phyloP scores from a whole-genome alignment of 1,284 basidiomycete genomes.

The Ganoderma lingzhi region DNA sequence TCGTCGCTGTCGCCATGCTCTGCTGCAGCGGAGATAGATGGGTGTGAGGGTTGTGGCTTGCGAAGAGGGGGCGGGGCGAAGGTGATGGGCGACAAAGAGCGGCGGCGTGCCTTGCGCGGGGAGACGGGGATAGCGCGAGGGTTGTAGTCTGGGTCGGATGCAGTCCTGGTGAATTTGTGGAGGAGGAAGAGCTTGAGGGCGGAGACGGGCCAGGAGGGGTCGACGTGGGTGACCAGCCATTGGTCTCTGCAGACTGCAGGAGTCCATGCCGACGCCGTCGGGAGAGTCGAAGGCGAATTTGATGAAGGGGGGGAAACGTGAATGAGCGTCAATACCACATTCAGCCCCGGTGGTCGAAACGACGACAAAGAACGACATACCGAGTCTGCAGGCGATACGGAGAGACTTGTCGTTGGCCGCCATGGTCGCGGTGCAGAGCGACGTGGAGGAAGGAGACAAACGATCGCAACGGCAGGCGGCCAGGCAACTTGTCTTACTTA shows the following conservation, averaged over 20 bases:
- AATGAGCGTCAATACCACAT: conserved; percentile 15
- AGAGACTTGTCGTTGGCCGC: conserved; percentile 23
- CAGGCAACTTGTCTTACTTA: background rate
- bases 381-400: conserved; percentile 59
- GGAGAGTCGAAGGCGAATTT: background rate
- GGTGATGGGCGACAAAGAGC: conserved; percentile 65
- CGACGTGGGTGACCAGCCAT: conserved; percentile 73
- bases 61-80: conserved; percentile 51
- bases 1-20: conserved; percentile 14
- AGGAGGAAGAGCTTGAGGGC: conserved; percentile 70
- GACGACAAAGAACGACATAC: conserved; percentile 46
- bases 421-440: conserved; percentile 14
- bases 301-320: background rate
- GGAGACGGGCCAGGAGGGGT: conserved; percentile 62
- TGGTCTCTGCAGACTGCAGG: conserved; percentile 72
- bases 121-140: conserved; percentile 28
- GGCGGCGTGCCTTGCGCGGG: conserved; percentile 28
- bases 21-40: conserved; percentile 8
- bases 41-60: conserved; percentile 9
- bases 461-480: background rate
- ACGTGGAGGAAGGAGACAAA: background rate
- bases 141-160: conserved; percentile 35
- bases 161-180: conserved; percentile 52
- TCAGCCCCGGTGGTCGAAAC: background rate
- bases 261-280: background rate